Evolutionary conservation across 495 filamentous ascomycete species (phyloP).

Genomic region (Lindgomyces ingoldianus): DNA sequence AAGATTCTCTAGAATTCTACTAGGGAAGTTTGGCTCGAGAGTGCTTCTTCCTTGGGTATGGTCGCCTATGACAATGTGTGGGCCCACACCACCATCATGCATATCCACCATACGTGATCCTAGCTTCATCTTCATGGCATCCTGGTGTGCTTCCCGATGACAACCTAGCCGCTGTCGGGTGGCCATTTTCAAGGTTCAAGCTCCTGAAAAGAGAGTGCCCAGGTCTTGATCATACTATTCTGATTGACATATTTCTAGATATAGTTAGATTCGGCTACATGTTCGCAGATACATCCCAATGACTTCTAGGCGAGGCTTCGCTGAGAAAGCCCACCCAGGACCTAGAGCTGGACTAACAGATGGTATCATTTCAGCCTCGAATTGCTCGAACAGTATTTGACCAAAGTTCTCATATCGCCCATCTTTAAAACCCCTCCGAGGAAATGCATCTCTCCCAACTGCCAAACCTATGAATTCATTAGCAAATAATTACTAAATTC

Average conservation of each 20-base stretch:
- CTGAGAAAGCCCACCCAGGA: background rate
- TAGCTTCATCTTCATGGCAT: too few relatives aligned
- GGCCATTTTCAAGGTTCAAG: too few relatives aligned
- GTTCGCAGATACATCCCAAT: background rate
- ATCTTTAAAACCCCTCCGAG: background rate
- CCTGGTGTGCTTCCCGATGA: too few relatives aligned
- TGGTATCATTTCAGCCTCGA: background rate
- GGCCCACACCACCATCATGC: too few relatives aligned
- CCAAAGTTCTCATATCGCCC: background rate
- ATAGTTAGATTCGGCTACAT: background rate
- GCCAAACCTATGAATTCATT: background rate
- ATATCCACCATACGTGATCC: too few relatives aligned
- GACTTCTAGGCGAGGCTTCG: background rate
- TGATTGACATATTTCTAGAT: background rate
- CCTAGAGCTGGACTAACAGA: background rate
- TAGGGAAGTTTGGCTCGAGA: too few relatives aligned
- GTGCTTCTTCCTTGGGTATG: too few relatives aligned
- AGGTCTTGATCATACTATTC: background rate
- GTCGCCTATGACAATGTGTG: too few relatives aligned
- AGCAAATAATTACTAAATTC: background rate
- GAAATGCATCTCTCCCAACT: background rate
- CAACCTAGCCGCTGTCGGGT: too few relatives aligned
- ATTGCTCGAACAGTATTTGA: background rate
- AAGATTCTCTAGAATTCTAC: too few relatives aligned
- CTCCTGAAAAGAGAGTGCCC: too few relatives aligned